Evolutionary conservation across 768 basidiomycete genomes (phyloP), one percentile per base, ranked within the genome.

Genomic region (Kwoniella botswanensis): DNA sequence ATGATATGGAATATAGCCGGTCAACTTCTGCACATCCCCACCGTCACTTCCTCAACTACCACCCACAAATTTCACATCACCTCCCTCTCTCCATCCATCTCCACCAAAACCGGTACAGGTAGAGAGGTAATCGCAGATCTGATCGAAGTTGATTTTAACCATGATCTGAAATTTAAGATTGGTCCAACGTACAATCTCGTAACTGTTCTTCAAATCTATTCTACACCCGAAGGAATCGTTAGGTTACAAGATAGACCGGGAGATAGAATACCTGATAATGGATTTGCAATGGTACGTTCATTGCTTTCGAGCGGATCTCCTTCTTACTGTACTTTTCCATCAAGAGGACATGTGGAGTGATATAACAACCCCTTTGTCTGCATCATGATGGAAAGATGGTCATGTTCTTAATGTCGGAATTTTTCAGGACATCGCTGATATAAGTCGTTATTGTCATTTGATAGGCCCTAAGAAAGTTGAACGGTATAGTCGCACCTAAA

Each of bases 191-290:
- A 81, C 24, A 71, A 73, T n/a, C 75, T 81, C 71, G 69, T 81
- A 43, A 79, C 80, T 12, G 76, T 72, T 22, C 57, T 83, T 59
- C 53, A 76, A 42, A 67, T 81, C 26, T 83, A 72, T 64, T 71
- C 70, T 21, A 64, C 65, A 4, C 43, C 52, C 21, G 68, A 73
- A 58, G 76, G 76, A 3, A 80, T 83, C 12, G 78, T 81, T 18
- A 71, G 76, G 65, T 65, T 83, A 44, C 76, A 79, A 64, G 82
- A 83, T 76, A 70, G 80, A 57, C 74, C 75, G 46, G 67, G 74
- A 59, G 75, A 81, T 22, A 50, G 75, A 58, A 79, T 83, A 24
- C 75, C 78, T 44, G 74, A 73, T 29, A 81, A 80, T 63, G 70
- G 75, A 7, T 66, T 83, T 41, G 65, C 77, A 4, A 71, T 63